Conservation (phyloP, 1,139 yeast species). For the Sugiyamaella paludigena region DNA sequence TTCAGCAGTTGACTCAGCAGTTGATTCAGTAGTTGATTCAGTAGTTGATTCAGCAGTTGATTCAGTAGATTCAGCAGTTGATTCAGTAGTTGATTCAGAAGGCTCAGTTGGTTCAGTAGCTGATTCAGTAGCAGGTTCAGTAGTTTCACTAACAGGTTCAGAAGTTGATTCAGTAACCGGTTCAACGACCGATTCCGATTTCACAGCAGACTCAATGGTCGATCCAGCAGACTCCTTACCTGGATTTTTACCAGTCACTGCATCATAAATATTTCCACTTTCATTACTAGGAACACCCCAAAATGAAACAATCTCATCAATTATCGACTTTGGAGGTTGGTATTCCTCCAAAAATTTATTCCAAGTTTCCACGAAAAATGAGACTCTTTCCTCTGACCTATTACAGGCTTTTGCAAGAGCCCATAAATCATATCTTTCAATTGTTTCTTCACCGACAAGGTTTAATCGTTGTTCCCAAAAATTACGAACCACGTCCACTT, state of each 20-base stretch:
- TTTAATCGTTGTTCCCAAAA: conserved; percentile 61
- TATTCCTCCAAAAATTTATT: conserved; percentile 8
- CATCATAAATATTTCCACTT: conserved; percentile 8
- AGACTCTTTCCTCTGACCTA: conserved; percentile 20
- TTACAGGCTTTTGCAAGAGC: conserved; percentile 49
- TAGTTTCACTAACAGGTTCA: no score
- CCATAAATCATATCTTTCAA: conserved; percentile 84
- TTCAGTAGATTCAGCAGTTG: background rate
- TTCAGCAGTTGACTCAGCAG: no score
- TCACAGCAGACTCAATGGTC: no score
- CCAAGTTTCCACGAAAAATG: conserved; percentile 15
- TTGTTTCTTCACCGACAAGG: conserved; percentile 41
- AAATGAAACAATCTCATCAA: conserved; percentile 12
- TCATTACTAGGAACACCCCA: conserved; percentile 15
- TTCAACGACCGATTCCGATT: no score
- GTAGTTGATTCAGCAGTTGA: background rate
- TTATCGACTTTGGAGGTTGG: conserved; percentile 4
- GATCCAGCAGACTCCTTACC: no score
- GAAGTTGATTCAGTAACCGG: background rate
- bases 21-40: no score
- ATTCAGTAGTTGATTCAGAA: no score
- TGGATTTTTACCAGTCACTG: conserved; percentile 6
- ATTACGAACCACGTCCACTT: conserved; percentile 49
- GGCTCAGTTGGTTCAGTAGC: no score
- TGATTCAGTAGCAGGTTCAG: no score